Evolutionary conservation across 495 filamentous ascomycete genomes (phyloP).

Genomic region (Penicillium argentinense): DNA sequence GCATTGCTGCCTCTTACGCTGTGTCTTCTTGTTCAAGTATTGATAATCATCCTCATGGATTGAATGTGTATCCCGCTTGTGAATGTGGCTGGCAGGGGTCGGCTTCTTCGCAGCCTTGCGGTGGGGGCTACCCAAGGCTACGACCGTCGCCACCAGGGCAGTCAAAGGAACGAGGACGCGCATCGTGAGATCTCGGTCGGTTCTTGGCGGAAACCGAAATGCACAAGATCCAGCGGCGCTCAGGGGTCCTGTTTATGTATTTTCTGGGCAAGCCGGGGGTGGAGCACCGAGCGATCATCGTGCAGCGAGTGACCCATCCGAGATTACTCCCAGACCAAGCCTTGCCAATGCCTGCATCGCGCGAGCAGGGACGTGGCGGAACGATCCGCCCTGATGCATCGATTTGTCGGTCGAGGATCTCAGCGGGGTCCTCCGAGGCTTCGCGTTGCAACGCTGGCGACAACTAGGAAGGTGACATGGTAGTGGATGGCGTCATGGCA

Average conservation of each 20-base stretch:
- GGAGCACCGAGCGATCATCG: neutral
- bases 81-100: neutral
- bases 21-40: constrained; percentile 18
- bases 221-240: neutral
- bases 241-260: neutral
- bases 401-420: neutral
- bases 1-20: constrained; percentile 5
- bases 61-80: constrained; percentile 1
- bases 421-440: neutral
- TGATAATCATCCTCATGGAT: constrained; percentile 1
- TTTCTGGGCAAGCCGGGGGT: constrained; percentile 1
- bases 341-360: constrained; percentile 5
- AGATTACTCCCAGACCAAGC: constrained; percentile 3
- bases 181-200: constrained; percentile 2
- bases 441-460: constrained; percentile 15
- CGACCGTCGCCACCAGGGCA: constrained; percentile 4
- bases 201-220: neutral
- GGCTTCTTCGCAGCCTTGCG: constrained; percentile 11
- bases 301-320: neutral
- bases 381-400: neutral
- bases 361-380: neutral
- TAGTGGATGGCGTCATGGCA: constrained; percentile 2
- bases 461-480: constrained; percentile 19
- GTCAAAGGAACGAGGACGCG: constrained; percentile 4
- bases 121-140: constrained; percentile 19